Base-by-base conservation (phyloP, 192 early-diverging fungal species). In the Pilaira anomala region DNA sequence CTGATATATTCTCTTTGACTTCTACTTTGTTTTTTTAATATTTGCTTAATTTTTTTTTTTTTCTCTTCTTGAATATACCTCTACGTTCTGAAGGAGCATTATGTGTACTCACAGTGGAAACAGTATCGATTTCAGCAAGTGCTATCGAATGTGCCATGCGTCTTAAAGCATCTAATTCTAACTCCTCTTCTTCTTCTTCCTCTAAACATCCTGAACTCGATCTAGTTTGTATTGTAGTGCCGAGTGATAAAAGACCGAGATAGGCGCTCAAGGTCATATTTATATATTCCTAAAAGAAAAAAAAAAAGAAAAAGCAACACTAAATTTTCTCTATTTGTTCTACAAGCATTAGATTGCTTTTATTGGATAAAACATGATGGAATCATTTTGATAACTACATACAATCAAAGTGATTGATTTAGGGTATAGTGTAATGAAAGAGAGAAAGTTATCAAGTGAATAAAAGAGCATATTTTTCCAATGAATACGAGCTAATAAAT, bases 1-100 rank as follows among this genome's bases (percentile, higher is more conserved):
- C 64, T 3, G 64, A 45, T 24, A 66, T 55, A 45, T 65, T 66
- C 22, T 69, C 63, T 46, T 52, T 58, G 11, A 45, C 55, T 63
- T 49, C 36, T 26, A 30, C 22, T 13, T 44, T 16, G 1, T 46
- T 14, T 19, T 60, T 30, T 26, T 12, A 33, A 3, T 11, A 8
- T 25, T 14, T 19, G 2, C 1, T 26, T 13, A 22, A 7, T 3
- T 12, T 0, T 25, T 16, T 44, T 14, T 45, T 1, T 42, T 45
- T 45, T 42, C 1, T 22, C n/a, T 13, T 11, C 46, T 12, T 9
- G 33, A 36, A 54, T n/a, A 11, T 52, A 63, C 62, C 62, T 63
- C 62, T 41, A 25, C 21, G 33, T 13, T 52, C 62, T 7, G 49
- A 16, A 48, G 22, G 45, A n/a, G 19, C 49, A 16, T 13, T 24